These are phyloP conservation scores for Talaromyces stipitatus DNA, from an alignment of 495 filamentous ascomycete species.

Conservation along the genomic window DNA sequence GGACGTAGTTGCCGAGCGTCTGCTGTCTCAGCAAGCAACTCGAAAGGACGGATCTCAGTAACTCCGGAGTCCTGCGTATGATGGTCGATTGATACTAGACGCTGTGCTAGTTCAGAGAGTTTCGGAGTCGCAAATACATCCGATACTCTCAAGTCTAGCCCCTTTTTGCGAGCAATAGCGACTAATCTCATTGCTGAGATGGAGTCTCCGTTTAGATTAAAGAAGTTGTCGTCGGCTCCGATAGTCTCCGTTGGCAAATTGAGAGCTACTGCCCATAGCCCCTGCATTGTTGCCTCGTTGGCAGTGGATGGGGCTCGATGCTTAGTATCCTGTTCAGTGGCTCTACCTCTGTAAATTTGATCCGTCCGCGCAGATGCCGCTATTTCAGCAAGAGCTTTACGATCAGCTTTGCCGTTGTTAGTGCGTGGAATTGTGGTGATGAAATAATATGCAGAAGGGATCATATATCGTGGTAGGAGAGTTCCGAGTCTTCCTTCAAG, in stretches of 20 bases:
- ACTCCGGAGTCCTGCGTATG: no score
- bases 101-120: constrained; percentile 13
- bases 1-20: no score
- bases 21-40: no score
- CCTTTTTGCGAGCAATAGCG: constrained; percentile 8
- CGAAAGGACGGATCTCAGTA: no score
- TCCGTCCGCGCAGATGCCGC: constrained; percentile 10
- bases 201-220: constrained; percentile 26
- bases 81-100: no score
- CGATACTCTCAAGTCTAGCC: constrained; percentile 10
- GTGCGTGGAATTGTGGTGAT: constrained; percentile 38
- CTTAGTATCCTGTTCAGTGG: constrained; percentile 11
- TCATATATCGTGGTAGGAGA: constrained; percentile 41
- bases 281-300: constrained; percentile 11
- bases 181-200: constrained; percentile 26
- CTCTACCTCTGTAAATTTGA: constrained; percentile 8
- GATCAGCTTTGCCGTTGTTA: constrained; percentile 46
- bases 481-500: constrained; percentile 7
- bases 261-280: constrained; percentile 13
- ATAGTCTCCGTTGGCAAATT: constrained; percentile 3
- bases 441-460: constrained; percentile 45
- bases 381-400: constrained; percentile 31
- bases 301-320: no score
- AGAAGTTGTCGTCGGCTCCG: constrained; percentile 13
- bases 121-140: constrained; percentile 12